These are phyloP conservation scores for Nakaseomyces delphensis DNA, from an alignment of 1,139 yeast species.

Conservation along the genomic window DNA sequence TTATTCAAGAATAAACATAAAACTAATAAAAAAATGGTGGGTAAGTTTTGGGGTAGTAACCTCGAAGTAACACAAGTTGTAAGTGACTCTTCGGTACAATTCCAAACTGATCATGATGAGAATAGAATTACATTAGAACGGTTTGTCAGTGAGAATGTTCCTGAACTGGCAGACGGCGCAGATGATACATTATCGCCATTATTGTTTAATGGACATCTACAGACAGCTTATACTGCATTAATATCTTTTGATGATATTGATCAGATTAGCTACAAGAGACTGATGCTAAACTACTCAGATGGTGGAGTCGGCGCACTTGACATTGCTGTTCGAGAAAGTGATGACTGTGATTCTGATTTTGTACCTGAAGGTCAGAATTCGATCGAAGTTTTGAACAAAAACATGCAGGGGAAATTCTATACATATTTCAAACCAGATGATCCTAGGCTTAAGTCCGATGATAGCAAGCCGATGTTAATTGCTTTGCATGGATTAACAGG, in stretches of 20 bases:
- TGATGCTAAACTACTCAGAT: slow-evolving; percentile 41
- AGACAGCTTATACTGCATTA: slow-evolving; percentile 48
- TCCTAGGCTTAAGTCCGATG: slow-evolving; percentile 29
- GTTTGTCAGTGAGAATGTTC: slow-evolving; percentile 34
- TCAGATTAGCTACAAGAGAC: slow-evolving; percentile 45
- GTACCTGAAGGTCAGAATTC: slow-evolving; percentile 19
- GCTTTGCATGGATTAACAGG: slow-evolving; percentile 56
- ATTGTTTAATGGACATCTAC: slow-evolving; percentile 59
- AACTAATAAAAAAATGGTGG: slow-evolving; percentile 1
- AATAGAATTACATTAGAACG: slow-evolving; percentile 11
- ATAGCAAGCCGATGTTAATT: slow-evolving; percentile 43
- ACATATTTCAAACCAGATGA: slow-evolving; percentile 29
- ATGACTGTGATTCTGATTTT: slow-evolving; percentile 34
- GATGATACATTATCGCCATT: slow-evolving; percentile 47
- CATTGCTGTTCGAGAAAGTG: slow-evolving; percentile 41
- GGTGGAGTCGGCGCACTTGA: slow-evolving; percentile 54
- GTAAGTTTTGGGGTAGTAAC: neutral
- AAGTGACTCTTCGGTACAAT: slow-evolving; percentile 9
- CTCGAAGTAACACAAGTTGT: slow-evolving; percentile 9
- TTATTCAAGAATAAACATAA: too few relatives aligned
- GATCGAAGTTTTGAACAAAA: slow-evolving; percentile 9
- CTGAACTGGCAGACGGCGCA: slow-evolving; percentile 36
- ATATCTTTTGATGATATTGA: slow-evolving; percentile 35
- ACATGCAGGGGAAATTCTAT: slow-evolving; percentile 15
- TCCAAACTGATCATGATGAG: slow-evolving; percentile 5